A percentile compares a stretch with the other conserved stretches of the same genome.
Evolutionary conservation across 352 stramenopile species (phyloP).

Genomic region (Phytophthora pistaciae): DNA sequence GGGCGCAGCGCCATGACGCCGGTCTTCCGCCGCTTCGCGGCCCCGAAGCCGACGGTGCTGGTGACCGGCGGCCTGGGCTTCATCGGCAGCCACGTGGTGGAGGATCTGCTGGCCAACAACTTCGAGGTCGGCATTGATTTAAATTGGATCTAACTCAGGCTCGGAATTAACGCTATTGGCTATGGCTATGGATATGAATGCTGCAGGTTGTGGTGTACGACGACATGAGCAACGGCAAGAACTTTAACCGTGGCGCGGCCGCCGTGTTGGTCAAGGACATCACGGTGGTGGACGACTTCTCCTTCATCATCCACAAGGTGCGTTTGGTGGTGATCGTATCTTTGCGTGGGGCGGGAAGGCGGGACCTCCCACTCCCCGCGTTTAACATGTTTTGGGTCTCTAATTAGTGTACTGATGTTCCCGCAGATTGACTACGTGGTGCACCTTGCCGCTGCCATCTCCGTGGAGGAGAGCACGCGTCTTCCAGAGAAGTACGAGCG

Average conservation of each 20-base stretch:
- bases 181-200: not conserved
- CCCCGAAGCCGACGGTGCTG: slow-evolving; percentile 64
- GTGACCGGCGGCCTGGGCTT: slow-evolving; percentile 87
- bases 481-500: slow-evolving; percentile 89
- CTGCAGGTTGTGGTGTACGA: slow-evolving; percentile 86
- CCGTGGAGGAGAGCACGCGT: slow-evolving; percentile 86
- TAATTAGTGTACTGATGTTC: slow-evolving; percentile 6
- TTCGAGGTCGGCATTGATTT: slow-evolving; percentile 61
- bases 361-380: not conserved
- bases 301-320: slow-evolving; percentile 85
- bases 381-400: slow-evolving; percentile 4
- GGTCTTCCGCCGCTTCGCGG: slow-evolving; percentile 35
- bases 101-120: slow-evolving; percentile 78
- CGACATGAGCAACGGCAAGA: slow-evolving; percentile 91
- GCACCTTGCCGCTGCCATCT: slow-evolving; percentile 85
- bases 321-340: not conserved
- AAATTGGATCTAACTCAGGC: slow-evolving; percentile 4
- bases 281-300: slow-evolving; percentile 81
- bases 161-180: slow-evolving; percentile 6
- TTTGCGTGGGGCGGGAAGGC: not conserved
- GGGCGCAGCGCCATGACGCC: slow-evolving; percentile 35
- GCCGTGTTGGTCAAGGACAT: slow-evolving; percentile 88
- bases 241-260: slow-evolving; percentile 80
- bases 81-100: slow-evolving; percentile 88
- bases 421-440: slow-evolving; percentile 83